Conservation (phyloP, 2,329 filamentous ascomycete genomes). For the Hymenoscyphus salicellus region DNA sequence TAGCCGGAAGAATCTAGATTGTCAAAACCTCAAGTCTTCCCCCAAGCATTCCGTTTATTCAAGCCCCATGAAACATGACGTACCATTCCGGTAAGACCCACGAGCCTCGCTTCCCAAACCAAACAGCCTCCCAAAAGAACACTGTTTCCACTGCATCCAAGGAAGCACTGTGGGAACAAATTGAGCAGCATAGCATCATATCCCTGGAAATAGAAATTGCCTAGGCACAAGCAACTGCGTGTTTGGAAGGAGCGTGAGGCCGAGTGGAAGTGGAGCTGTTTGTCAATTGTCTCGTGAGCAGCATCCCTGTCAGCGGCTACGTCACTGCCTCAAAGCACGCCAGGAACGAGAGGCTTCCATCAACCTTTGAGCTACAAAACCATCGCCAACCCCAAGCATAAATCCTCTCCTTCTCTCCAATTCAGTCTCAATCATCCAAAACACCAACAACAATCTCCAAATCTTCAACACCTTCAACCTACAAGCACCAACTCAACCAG, state of each 20-base stretch:
- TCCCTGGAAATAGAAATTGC: neutral
- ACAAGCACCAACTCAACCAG: constrained; percentile 6
- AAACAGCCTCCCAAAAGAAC: neutral
- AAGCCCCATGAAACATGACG: constrained; percentile 11
- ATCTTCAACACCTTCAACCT: constrained; percentile 7
- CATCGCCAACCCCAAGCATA: constrained; percentile 19
- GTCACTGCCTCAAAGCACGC: constrained; percentile 11
- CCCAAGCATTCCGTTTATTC: constrained; percentile 3
- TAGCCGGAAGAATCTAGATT: neutral
- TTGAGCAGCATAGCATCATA: neutral
- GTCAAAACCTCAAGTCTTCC: neutral
- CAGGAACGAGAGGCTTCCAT: constrained; percentile 25
- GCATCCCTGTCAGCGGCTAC: constrained; percentile 26
- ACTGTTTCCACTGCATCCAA: neutral
- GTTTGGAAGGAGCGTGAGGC: neutral
- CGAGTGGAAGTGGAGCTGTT: neutral
- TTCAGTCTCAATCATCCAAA: constrained; percentile 14
- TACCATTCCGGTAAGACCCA: neutral
- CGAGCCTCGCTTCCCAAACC: constrained; percentile 1
- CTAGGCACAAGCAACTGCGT: neutral
- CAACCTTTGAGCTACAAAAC: constrained; percentile 34
- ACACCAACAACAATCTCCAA: constrained; percentile 12
- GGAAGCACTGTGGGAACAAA: neutral
- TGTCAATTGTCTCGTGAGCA: constrained; percentile 22
- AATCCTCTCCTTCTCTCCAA: constrained; percentile 7